phyloP scores from a whole-genome alignment of 495 filamentous ascomycete species.

The Bryoglossum gracile region DNA sequence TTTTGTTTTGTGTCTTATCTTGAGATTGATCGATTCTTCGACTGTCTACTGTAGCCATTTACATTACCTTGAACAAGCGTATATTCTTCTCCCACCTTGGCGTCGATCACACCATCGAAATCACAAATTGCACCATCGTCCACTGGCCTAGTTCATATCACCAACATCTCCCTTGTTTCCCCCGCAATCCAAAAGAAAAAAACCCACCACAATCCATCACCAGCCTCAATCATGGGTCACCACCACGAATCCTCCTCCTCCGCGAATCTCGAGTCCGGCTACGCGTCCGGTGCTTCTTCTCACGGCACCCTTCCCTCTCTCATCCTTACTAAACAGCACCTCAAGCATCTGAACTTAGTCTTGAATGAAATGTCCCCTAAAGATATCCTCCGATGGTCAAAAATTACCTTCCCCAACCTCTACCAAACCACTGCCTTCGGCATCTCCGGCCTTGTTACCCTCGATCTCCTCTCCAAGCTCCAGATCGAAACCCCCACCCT shows the following conservation, averaged over 20 bases:
- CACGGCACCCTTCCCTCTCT: slow-evolving; percentile 59
- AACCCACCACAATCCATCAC: background rate
- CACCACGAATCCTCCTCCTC: slow-evolving; percentile 6
- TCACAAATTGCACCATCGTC: slow-evolving; percentile 10
- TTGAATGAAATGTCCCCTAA: slow-evolving; percentile 66
- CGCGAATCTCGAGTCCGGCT: slow-evolving; percentile 68
- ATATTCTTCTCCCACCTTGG: background rate
- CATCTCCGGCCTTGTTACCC: slow-evolving; percentile 82
- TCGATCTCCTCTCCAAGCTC: slow-evolving; percentile 92
- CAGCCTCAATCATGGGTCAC: slow-evolving; percentile 20
- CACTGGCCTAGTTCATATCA: slow-evolving; percentile 2
- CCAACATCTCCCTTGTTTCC: background rate
- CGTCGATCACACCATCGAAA: slow-evolving; percentile 9
- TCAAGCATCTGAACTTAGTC: slow-evolving; percentile 83
- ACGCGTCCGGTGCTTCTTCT: slow-evolving; percentile 68
- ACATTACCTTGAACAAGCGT: no score
- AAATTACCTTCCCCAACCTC: slow-evolving; percentile 80
- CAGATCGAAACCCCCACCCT: slow-evolving; percentile 56
- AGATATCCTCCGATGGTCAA: slow-evolving; percentile 90
- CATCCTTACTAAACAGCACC: slow-evolving; percentile 80
- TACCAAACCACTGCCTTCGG: slow-evolving; percentile 98
- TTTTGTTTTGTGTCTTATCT: no score
- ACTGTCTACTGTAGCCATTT: no score
- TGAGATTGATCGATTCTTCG: no score
- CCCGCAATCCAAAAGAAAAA: no score